Base-by-base conservation (phyloP, 2,329 filamentous ascomycete genomes). In the Trichophyton mentagrophytes region DNA sequence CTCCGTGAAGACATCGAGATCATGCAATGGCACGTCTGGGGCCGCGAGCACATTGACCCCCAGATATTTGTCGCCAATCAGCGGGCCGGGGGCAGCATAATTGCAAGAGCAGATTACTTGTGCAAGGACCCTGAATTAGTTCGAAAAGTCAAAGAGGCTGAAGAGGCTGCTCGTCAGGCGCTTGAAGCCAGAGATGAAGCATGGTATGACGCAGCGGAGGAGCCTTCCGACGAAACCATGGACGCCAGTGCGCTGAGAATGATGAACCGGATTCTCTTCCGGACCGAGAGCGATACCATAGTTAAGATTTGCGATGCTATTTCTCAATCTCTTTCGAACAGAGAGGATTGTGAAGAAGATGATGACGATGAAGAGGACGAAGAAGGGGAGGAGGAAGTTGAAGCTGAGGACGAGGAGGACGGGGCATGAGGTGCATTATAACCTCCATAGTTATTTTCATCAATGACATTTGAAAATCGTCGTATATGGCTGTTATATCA, bases 1-100 rank as follows among this genome's bases (percentile, higher is more conserved):
- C 47, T 65, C 15, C 59, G 61, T 33, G 65, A 66, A 55, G 64
- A 66, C 30, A 47, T 59, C 7, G 65, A 66, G 51, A 64, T 65
- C 30, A 51, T 66, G 13, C 60, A 60, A 49, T 66, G 64, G 64
- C 58, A 65, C 33, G 59, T 65, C 15, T 63, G 61, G 38, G 62
- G 59, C 8, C 49, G 63, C 9, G 25, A 44, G n/a, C 49, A 38
- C 30, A 60, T 66, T 33, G 64, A 66, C 46, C 11, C 62, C 0
- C n/a, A 58, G 40, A 61, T 65, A 42, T 66, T 65, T 49, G 56
- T 59, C 6, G 36, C 38, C 6, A 64, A 57, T 8, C 38, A 65
- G 47, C 65, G 65, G 11, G 62, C 63, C 17, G 65, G 63, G 3
- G 58, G 53, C 9, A 62, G 47, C 22, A 59, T 65, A 8, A 51